Evolutionary conservation across 2,329 filamentous ascomycete species (phyloP), one percentile per base, ranked within the genome.

Genomic region (Colletotrichum sp.): DNA sequence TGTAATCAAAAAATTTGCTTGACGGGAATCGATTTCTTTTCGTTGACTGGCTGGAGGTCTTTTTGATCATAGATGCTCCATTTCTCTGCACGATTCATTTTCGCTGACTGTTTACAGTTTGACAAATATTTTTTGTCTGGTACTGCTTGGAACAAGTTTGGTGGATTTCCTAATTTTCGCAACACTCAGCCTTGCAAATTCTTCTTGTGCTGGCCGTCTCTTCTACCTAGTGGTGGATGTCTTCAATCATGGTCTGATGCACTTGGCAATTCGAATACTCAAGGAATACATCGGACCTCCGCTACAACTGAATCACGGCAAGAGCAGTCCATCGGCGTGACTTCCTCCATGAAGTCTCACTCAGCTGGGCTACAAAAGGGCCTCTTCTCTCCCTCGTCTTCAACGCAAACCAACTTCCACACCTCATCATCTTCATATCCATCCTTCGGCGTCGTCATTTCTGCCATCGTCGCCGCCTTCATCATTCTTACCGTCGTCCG

Each of bases 1-100:
- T 52, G 44, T 52, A 52, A 22, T 52, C 16, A 9, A 52, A 52
- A 22, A 2, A 52, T 8, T 52, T 52, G n/a, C 44, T n/a, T 22
- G n/a, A 22, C 11, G 1, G 11, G 0, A 22, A 22, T 6, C 11
- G 4, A 3, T 19, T 22, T 2, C n/a, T 8, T 49, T 13, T 9
- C 6, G 44, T 52, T n/a, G n/a, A n/a, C n/a, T 22, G 4, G n/a
- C 44, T 49, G 44, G 6, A 12, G 0, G 44, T 12, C 11, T 52
- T 1, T 22, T 8, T 1, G 5, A 52, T 39, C 15, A 39, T 8
- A 3, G 4, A 39, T 19, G 36, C 15, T 39, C 0, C 15, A 39
- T 19, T 8, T 19, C 36, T 39, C 15, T 4, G 8, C 36, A 1
- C 36, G 15, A 39, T 39, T 39, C 5, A 19, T 39, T 39, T 1